Evolutionary conservation across 352 stramenopile genomes (phyloP), one percentile per base, ranked within the genome.

Genomic region (Thraustochytrium striatum): DNA sequence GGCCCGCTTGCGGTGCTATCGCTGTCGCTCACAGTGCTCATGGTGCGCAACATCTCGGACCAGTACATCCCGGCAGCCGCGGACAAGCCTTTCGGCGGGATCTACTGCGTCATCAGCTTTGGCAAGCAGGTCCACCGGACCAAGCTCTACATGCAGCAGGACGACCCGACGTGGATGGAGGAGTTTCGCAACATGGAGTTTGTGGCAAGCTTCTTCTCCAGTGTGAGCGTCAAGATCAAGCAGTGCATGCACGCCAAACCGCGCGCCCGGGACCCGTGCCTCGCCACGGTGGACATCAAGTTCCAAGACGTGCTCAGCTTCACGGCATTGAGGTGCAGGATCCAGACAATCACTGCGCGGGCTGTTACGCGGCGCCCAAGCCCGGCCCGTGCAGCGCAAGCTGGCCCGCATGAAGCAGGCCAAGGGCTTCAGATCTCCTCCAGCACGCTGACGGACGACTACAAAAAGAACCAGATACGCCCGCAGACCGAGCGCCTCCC

Each of bases 131-230:
- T 5, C 9, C 35, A 52, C 25, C 28, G 35, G 16, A 70, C 59
- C 21, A 70, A 52, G 9, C 9, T 52, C 21, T 70, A 38, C 25
- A 2, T 30, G 9, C 13, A 32, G 21, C 21, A 52, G 7, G 59
- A 75, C n/a, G 65, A 75, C 1, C 65, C 65, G n/a, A 39, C 52
- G 9, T 75, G 65, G 65, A 61, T 75, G 65, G 21, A 75, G 39
- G 65, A 75, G 1, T 75, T 75, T 75, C 44, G 32, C 32, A 30
- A 30, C 25, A 72, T 75, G 65, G 61, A 11, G 21, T 75, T 75
- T 43, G 16, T 75, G 2, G 65, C 65, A 21, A 43, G 65, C 21
- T 75, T 75, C 32, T 38, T 55, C 39, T 55, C 7, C 5, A 41
- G n/a, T 7, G n/a, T 75, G 1, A 39, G 61, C 13, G 61, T 75